A percentile compares a stretch with the other conserved stretches of the same genome.
These are phyloP conservation scores for Rhizophora mangle DNA, from an alignment of 345 rosid genomes.

Conservation along the genomic window DNA sequence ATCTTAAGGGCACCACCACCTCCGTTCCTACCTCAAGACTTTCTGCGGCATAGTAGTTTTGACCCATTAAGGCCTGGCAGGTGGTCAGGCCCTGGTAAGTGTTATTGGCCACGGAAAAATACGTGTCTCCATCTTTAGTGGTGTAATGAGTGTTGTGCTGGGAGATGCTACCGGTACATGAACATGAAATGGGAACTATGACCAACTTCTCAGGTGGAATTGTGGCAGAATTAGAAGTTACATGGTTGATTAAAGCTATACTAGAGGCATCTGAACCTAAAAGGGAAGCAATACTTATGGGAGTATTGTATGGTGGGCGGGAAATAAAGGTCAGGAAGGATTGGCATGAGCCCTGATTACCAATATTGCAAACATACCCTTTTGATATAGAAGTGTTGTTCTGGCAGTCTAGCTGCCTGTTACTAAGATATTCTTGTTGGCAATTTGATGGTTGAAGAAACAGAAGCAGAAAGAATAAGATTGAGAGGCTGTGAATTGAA, in stretches of 20 bases:
- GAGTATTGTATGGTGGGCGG: constrained; percentile 6
- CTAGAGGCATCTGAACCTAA: constrained; percentile 24
- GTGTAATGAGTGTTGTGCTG: constrained; percentile 20
- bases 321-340: constrained; percentile 30
- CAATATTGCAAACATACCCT: constrained; percentile 28
- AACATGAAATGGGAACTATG: constrained; percentile 34
- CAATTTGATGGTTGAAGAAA: neutral
- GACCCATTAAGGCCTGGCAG: constrained; percentile 25
- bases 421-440: constrained; percentile 4
- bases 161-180: constrained; percentile 23
- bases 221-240: neutral
- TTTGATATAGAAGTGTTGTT: neutral
- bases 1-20: constrained; percentile 18
- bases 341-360: constrained; percentile 20
- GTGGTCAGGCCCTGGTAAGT: constrained; percentile 32
- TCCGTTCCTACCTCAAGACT: neutral
- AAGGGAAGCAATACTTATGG: constrained; percentile 25
- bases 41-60: neutral
- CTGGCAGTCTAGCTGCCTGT: neutral
- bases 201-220: constrained; percentile 3
- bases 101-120: constrained; percentile 14
- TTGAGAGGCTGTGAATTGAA: neutral
- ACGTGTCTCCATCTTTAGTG: neutral
- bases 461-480: constrained; percentile 1
- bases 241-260: constrained; percentile 23